phyloP scores from a whole-genome alignment of 257 asterid species.

The Solanum etuberosum region DNA sequence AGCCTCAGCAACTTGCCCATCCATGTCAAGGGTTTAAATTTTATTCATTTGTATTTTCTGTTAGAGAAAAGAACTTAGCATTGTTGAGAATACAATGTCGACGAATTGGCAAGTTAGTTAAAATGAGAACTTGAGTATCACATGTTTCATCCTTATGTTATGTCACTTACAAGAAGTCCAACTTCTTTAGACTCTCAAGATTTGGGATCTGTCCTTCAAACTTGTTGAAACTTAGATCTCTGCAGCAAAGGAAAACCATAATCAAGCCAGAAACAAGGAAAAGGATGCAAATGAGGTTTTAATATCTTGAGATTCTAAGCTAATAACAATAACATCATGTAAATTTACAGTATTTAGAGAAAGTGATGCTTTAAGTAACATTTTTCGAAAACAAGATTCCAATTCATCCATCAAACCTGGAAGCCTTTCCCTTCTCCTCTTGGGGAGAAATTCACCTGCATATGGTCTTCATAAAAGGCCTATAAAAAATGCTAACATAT shows the following conservation, averaged over 20 bases:
- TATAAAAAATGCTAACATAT: neutral
- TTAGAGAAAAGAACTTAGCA: neutral
- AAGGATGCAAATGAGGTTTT: neutral
- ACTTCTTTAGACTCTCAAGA: neutral
- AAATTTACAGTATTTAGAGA: neutral
- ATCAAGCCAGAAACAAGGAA: neutral
- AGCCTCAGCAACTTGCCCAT: neutral
- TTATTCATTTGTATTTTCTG: neutral
- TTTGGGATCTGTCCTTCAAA: constrained; percentile 34
- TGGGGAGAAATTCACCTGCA: neutral
- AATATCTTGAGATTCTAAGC: neutral
- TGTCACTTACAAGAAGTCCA: constrained; percentile 25
- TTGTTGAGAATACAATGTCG: neutral
- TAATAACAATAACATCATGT: neutral
- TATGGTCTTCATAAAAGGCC: neutral
- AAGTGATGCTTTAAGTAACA: neutral
- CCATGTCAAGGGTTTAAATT: neutral
- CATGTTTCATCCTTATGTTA: neutral
- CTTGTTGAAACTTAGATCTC: constrained; percentile 57
- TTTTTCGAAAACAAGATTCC: neutral
- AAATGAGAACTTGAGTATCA: neutral
- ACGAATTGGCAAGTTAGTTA: neutral
- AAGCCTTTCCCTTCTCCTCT: neutral
- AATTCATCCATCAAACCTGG: neutral
- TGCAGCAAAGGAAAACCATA: constrained; percentile 8